Base-by-base conservation (phyloP, 2,329 filamentous ascomycete species). In the Colletotrichum brevisporum region DNA sequence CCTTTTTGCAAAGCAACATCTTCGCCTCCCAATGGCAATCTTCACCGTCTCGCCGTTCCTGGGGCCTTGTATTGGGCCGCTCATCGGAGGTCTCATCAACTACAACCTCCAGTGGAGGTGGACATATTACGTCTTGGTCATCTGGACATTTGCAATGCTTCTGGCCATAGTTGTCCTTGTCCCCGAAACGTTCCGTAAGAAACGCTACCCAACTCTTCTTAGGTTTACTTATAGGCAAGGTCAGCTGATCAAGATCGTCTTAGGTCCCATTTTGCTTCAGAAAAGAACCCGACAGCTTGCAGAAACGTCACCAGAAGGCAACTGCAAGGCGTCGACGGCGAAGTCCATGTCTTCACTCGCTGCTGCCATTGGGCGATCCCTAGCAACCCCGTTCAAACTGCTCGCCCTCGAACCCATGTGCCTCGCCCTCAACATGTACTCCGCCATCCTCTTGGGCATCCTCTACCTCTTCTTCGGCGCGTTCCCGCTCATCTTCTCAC, bases 391-490 rank as follows among this genome's bases (percentile, higher is more conserved):
- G 2, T 92, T 96, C 76, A 89, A 96, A 79, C 87, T 98, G 5
- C 85, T 98, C 59, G 79, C 91, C 53, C 87, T 92, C 58, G 94
- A 97, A 82, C 93, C 93, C 71, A 97, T 97, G 93, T 93, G 91
- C 70, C 83, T 95, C 64, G 89, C 90, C 73, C 88, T 97, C 26
- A 95, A 94, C 79, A 81, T 96, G 15, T 92, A 94, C 74, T 93
- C 93, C 0, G 93, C 94, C 36, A 89, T 98, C 59, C 83, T 97
- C 12, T 85, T 97, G 6, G 94, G 94, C 4, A 92, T 97, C 47
- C 82, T 97, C 2, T 97, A 97, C 77, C 88, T 97, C 31, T 97
- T 97, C 83, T 97, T 97, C 77, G 94, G 94, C n/a, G 94, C 94
- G 0, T 97, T 97, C 75, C 88, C 91, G 2, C 83, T 97, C 47